These are phyloP conservation scores for Lolium perenne DNA, from an alignment of 176 grass and related monocot genomes.

Conservation along the genomic window DNA sequence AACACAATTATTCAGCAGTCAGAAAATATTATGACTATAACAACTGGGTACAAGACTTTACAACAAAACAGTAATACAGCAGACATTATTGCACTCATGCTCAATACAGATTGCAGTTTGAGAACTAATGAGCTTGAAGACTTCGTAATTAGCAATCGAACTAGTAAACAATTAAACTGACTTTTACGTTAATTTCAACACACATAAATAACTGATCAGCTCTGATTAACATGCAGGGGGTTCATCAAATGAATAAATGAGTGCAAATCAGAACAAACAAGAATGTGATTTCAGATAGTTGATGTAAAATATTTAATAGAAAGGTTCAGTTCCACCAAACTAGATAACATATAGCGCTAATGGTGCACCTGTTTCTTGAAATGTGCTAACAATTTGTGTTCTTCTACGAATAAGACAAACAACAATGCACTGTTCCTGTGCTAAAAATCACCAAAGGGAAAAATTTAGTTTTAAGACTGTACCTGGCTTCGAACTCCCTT, in stretches of 20 bases:
- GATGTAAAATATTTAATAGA: not conserved
- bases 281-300: not conserved
- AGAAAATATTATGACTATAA: slow-evolving; percentile 36
- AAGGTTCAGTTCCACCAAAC: not conserved
- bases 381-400: slow-evolving; percentile 23
- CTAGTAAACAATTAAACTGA: not conserved
- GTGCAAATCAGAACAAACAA: slow-evolving; percentile 21
- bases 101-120: not conserved
- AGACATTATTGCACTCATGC: not conserved
- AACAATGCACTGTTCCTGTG: not conserved
- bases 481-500: slow-evolving; percentile 96
- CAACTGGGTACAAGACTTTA: slow-evolving; percentile 12
- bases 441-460: not conserved
- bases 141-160: not conserved
- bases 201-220: not conserved
- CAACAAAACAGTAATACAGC: slow-evolving; percentile 12
- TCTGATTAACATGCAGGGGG: not conserved
- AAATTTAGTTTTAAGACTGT: slow-evolving; percentile 25
- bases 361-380: slow-evolving; percentile 18
- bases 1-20: slow-evolving; percentile 34
- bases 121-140: not conserved
- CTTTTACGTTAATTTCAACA: not conserved
- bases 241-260: not conserved
- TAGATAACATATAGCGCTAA: not conserved
- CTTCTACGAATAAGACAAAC: not conserved